Evolutionary conservation across 2,329 filamentous ascomycete species (phyloP), one percentile per base, ranked within the genome.

Genomic region (Epichloe bromicola): DNA sequence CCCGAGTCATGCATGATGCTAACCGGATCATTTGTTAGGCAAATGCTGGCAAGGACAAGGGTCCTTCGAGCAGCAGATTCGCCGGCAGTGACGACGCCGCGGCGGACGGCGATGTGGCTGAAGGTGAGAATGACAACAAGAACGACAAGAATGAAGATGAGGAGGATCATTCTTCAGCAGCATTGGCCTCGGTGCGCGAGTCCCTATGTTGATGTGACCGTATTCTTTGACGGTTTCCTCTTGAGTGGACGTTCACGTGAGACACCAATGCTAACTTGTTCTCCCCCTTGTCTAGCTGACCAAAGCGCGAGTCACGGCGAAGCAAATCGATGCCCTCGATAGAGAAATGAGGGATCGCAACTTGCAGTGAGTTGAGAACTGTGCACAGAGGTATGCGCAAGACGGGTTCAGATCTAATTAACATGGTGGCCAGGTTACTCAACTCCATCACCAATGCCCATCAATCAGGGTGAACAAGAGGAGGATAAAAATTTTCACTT

Each of bases 151-250:
- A 19, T 17, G 23, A 39, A 40, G 46, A 70, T 64, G 69, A 70
- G 60, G 74, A 78, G 61, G 80, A 83, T 64, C 70, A 78, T 71
- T 79, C 79, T 67, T 83, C 80, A 63, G 71, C 74, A 64, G 80
- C 80, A 67, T 73, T 83, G 69, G 79, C 80, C 70, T 79, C 76
- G 79, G 80, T 84, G 76, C 74, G 80, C 71, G 62, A 67, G 66
- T 69, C 73, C 73, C 68, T 67, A 71, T 67, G 64, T 68, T 71
- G 65, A 65, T 66, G 62, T 60, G 64, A 64, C 60, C 63, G 57
- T 59, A 26, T 49, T 51, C 51, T 53, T 51, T 54, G 57, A 59
- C 56, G 56, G 53, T 56, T 55, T 52, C 52, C 48, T 59, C 55
- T 34, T 17, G n/a, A 36, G 30, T 39, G 12, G 15, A 19, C 4